Conservation (phyloP, 192 early-diverging fungal genomes). For the Irineochytrium annulatum region DNA sequence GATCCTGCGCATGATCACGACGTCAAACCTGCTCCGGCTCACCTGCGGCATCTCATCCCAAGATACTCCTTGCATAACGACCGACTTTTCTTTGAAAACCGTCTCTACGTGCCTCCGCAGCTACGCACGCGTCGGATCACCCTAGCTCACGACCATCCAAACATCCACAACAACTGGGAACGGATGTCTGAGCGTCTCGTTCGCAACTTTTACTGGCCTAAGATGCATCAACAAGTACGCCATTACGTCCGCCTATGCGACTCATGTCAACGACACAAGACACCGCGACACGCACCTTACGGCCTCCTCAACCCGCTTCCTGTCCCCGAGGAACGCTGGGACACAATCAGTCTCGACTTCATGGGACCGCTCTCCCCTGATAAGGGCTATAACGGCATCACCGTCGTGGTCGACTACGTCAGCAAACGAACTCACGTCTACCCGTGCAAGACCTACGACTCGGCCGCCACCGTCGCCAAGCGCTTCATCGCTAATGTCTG, state of each 20-base stretch:
- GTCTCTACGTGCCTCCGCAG: too few species aligned
- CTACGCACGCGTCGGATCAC: not conserved
- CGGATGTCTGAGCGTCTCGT: constrained; percentile 8
- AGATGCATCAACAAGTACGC: not conserved
- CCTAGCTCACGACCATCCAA: not conserved
- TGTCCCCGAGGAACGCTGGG: constrained; percentile 10
- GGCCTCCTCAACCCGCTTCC: constrained; percentile 18
- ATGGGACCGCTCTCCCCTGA: not conserved
- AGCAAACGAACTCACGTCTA: not conserved
- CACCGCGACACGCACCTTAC: constrained; percentile 21
- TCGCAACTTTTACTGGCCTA: constrained; percentile 19
- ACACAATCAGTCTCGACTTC: constrained; percentile 11
- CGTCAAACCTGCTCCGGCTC: too few species aligned
- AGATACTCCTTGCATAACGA: too few species aligned
- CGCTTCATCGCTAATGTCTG: not conserved
- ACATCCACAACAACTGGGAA: constrained; percentile 9
- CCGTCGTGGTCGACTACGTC: constrained; percentile 6
- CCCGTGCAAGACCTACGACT: not conserved
- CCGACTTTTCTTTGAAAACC: too few species aligned
- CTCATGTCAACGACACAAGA: constrained; percentile 17
- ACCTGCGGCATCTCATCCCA: too few species aligned
- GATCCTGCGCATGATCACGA: too few species aligned
- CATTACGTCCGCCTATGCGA: constrained; percentile 11
- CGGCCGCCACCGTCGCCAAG: not conserved
- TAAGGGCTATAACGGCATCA: not conserved